phyloP scores from a whole-genome alignment of 257 asterid species.

The Solanum bulbocastanum region DNA sequence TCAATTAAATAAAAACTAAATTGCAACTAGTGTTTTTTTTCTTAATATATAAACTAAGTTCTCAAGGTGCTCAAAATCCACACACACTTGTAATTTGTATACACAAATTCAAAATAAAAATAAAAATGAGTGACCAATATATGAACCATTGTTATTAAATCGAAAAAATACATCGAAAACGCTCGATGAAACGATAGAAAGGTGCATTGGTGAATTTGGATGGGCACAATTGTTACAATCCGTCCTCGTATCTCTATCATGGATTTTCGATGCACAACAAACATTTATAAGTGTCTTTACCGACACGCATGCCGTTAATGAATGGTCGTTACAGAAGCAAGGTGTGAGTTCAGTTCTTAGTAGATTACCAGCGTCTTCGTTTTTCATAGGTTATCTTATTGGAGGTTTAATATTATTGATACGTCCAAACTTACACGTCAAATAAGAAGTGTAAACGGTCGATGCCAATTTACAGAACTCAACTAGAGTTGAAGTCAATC shows the following conservation, averaged over 20 bases:
- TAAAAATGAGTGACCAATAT: background rate
- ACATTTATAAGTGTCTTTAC: conserved; percentile 51
- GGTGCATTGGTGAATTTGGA: conserved; percentile 54
- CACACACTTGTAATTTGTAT: background rate
- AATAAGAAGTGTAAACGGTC: too few relatives aligned
- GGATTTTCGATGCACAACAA: conserved; percentile 71
- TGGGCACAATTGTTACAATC: conserved; percentile 49
- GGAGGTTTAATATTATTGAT: conserved; percentile 42
- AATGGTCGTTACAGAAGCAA: conserved; percentile 37
- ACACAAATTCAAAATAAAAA: background rate
- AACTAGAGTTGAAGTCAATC: too few relatives aligned
- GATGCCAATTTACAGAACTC: too few relatives aligned
- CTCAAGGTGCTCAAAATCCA: background rate
- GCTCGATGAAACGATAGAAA: conserved; percentile 49
- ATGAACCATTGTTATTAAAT: background rate
- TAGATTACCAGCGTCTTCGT: conserved; percentile 55
- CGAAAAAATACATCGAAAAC: background rate
- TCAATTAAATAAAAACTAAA: too few relatives aligned
- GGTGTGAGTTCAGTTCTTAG: conserved; percentile 38
- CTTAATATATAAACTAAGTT: background rate
- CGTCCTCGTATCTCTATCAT: conserved; percentile 41
- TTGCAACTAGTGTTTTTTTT: background rate
- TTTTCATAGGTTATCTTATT: conserved; percentile 43
- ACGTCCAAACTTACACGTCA: too few relatives aligned
- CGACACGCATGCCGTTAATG: conserved; percentile 36